Percentiles rank a stretch among this genome's conserved stretches.
These are phyloP conservation scores for Ophiocordyceps robertsii DNA, from an alignment of 2,329 filamentous ascomycete genomes.

Conservation along the genomic window DNA sequence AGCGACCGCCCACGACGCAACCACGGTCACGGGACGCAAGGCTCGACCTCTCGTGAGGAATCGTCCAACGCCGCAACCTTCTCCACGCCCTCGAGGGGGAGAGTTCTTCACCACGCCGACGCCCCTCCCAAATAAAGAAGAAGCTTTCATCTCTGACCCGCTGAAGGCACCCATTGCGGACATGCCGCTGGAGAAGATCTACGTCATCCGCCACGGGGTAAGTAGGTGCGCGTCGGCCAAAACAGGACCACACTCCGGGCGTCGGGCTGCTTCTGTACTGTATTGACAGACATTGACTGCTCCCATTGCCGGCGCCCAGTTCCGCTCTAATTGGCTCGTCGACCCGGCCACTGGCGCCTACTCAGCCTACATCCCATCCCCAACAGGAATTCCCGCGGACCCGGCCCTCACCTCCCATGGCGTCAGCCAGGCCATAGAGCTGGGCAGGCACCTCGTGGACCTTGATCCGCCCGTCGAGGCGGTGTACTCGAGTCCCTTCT, in stretches of 20 bases:
- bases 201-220: constrained; percentile 64
- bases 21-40: too few relatives aligned
- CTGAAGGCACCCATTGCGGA: background rate
- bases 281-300: constrained; percentile 2
- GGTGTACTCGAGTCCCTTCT: constrained; percentile 78
- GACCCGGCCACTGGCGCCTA: constrained; percentile 72
- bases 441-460: constrained; percentile 50
- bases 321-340: constrained; percentile 81
- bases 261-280: background rate
- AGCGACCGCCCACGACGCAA: too few relatives aligned
- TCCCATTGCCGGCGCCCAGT: constrained; percentile 36
- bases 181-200: constrained; percentile 60
- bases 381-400: constrained; percentile 79
- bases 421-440: constrained; percentile 66
- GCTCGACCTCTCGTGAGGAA: too few relatives aligned
- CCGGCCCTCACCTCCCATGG: constrained; percentile 80
- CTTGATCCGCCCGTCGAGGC: constrained; percentile 55
- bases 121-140: background rate
- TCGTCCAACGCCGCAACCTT: too few relatives aligned
- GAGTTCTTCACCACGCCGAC: background rate
- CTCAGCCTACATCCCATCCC: constrained; percentile 56
- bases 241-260: background rate
- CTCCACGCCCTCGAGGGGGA: too few relatives aligned
- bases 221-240: constrained; percentile 33
- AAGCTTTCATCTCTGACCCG: background rate